These are phyloP conservation scores for Caulochytrium protostelioides DNA, from an alignment of 371 early-diverging fungal species.

Conservation along the genomic window DNA sequence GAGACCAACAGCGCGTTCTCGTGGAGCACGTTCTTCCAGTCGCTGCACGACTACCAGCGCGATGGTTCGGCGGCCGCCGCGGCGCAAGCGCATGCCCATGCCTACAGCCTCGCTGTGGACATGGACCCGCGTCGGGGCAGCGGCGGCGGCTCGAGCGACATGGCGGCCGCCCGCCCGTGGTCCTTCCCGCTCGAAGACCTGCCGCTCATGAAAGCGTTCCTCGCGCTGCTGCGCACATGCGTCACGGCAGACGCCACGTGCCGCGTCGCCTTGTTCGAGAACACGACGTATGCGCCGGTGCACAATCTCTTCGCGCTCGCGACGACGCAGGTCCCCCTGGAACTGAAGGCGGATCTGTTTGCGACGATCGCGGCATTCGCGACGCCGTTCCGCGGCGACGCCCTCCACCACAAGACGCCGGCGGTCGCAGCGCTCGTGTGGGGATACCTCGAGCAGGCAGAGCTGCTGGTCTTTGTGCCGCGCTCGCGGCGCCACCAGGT, in stretches of 20 bases:
- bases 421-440: constrained; percentile 40
- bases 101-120: constrained; percentile 8
- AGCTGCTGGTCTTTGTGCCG: no score
- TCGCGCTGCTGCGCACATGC: constrained; percentile 38
- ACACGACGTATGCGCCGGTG: constrained; percentile 32
- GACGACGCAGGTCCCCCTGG: constrained; percentile 38
- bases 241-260: constrained; percentile 36
- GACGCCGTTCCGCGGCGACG: constrained; percentile 15
- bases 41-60: constrained; percentile 7
- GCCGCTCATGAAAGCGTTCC: constrained; percentile 33
- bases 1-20: constrained; percentile 2
- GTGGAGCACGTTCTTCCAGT: constrained; percentile 15
- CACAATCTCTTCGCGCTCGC: constrained; percentile 44
- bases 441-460: constrained; percentile 42
- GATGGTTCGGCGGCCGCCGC: constrained; percentile 1
- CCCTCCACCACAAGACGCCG: constrained; percentile 5
- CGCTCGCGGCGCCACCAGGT: no score
- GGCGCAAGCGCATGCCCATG: constrained; percentile 4
- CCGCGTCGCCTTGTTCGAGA: constrained; percentile 34
- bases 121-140: no score
- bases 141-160: no score
- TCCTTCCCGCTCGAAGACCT: no score
- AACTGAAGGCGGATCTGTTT: constrained; percentile 52
- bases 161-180: no score
- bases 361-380: constrained; percentile 50